phyloP scores from a whole-genome alignment of 169 alveolate genomes.

The Cryptosporidium viatorum region DNA sequence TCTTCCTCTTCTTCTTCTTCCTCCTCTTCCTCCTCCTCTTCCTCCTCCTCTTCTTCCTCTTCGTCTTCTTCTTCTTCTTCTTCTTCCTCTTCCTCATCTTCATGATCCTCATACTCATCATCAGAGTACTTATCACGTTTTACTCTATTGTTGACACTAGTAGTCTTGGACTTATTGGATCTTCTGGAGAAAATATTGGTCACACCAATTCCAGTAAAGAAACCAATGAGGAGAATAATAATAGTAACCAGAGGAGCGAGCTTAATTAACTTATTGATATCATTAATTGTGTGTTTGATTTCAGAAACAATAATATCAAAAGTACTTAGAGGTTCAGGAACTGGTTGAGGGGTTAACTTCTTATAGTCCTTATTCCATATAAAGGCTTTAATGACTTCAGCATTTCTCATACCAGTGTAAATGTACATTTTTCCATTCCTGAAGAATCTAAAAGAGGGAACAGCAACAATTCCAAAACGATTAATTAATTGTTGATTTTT shows the following conservation, averaged over 20 bases:
- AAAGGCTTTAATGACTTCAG: conserved; percentile 50
- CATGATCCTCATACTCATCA: not conserved
- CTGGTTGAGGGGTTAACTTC: conserved; percentile 46
- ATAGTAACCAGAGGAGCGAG: conserved; percentile 59
- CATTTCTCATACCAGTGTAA: conserved; percentile 66
- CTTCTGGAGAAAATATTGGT: not conserved
- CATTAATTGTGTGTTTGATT: conserved; percentile 46
- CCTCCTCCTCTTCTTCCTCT: conserved; percentile 30
- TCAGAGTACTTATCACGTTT: not conserved
- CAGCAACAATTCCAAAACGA: conserved; percentile 56
- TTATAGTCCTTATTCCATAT: conserved; percentile 59
- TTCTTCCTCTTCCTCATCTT: not conserved
- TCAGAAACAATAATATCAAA: conserved; percentile 33
- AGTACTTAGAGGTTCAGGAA: conserved; percentile 43
- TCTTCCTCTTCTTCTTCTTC: conserved; percentile 31
- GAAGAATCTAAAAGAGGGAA: conserved; percentile 65
- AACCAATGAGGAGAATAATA: conserved; percentile 32
- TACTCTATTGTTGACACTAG: not conserved
- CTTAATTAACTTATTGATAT: conserved; percentile 28
- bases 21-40: conserved; percentile 32
- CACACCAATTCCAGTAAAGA: conserved; percentile 52
- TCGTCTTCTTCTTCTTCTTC: not conserved
- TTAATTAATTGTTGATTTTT: conserved; percentile 28
- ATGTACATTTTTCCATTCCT: conserved; percentile 60
- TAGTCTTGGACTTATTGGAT: not conserved